Evolutionary conservation across 768 basidiomycete species (phyloP).

Genomic region (Russula griseocarnosa): DNA sequence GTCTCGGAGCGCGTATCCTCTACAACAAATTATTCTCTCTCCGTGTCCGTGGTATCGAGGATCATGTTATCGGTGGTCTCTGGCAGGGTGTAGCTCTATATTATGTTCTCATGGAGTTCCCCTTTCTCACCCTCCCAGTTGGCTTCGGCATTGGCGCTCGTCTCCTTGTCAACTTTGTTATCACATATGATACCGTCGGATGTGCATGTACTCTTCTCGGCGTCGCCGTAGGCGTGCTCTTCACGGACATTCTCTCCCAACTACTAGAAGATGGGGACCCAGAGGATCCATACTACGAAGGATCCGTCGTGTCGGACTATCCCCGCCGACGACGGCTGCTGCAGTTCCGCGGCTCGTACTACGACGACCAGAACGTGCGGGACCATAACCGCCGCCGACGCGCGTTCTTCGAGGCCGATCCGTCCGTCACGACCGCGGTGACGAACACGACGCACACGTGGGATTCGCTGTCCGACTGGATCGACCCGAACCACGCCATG

Average conservation of each 20-base stretch:
- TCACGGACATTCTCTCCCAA: constrained; percentile 67
- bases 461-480: constrained; percentile 62
- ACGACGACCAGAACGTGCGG: constrained; percentile 8
- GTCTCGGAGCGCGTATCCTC: constrained; percentile 68
- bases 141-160: constrained; percentile 56
- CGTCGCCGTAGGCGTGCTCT: constrained; percentile 61
- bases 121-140: constrained; percentile 51
- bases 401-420: constrained; percentile 32
- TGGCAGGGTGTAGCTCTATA: constrained; percentile 76
- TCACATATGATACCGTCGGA: constrained; percentile 50
- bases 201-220: constrained; percentile 61
- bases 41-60: constrained; percentile 45
- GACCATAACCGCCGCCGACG: constrained; percentile 28
- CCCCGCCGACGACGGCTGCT: constrained; percentile 28
- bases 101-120: constrained; percentile 54
- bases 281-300: constrained; percentile 32
- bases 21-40: constrained; percentile 53
- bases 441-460: constrained; percentile 52
- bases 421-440: constrained; percentile 32
- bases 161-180: constrained; percentile 59
- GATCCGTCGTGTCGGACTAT: constrained; percentile 19
- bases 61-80: constrained; percentile 63
- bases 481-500: constrained; percentile 56
- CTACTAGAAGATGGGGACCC: constrained; percentile 50
- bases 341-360: constrained; percentile 19